A percentile compares a stretch with the other conserved stretches of the same genome.
These are phyloP conservation scores for Euphorbia tirucalli DNA, from an alignment of 345 rosid genomes.

Conservation along the genomic window DNA sequence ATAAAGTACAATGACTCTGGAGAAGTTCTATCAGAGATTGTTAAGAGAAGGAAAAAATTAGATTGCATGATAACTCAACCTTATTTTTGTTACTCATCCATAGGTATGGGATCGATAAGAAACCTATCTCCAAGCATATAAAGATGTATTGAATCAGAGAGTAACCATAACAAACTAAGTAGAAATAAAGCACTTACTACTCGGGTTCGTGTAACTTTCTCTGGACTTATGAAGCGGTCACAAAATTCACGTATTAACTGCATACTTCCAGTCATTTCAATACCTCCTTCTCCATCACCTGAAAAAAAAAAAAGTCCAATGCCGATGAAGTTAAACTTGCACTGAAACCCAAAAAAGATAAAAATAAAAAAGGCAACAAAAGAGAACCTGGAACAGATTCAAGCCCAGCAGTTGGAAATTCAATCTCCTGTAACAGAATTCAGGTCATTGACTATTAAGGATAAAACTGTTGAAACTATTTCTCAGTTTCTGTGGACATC, in stretches of 20 bases:
- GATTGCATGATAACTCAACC: too few species aligned
- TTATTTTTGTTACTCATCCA: not conserved
- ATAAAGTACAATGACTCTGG: too few species aligned
- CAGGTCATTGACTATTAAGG: conserved; percentile 23
- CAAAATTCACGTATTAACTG: conserved; percentile 81
- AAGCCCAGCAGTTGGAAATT: conserved; percentile 92
- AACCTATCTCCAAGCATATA: not conserved
- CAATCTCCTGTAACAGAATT: conserved; percentile 71
- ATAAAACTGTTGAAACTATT: conserved; percentile 9
- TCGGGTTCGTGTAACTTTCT: conserved; percentile 66
- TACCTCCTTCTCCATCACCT: conserved; percentile 99
- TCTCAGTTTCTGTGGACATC: not conserved
- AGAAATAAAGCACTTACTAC: conserved; percentile 43
- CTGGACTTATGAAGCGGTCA: conserved; percentile 55
- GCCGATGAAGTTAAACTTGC: not conserved
- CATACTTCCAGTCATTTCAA: conserved; percentile 89
- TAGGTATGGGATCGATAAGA: not conserved
- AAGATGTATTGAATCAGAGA: not conserved
- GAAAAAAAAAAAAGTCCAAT: too few species aligned
- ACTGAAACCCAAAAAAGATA: not conserved
- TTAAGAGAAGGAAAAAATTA: too few species aligned
- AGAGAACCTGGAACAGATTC: conserved; percentile 82
- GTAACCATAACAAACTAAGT: not conserved
- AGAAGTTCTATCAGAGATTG: too few species aligned
- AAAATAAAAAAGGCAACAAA: not conserved